These are phyloP conservation scores for Plectosphaerella cucumerina DNA, from an alignment of 2,329 filamentous ascomycete species.

Conservation along the genomic window DNA sequence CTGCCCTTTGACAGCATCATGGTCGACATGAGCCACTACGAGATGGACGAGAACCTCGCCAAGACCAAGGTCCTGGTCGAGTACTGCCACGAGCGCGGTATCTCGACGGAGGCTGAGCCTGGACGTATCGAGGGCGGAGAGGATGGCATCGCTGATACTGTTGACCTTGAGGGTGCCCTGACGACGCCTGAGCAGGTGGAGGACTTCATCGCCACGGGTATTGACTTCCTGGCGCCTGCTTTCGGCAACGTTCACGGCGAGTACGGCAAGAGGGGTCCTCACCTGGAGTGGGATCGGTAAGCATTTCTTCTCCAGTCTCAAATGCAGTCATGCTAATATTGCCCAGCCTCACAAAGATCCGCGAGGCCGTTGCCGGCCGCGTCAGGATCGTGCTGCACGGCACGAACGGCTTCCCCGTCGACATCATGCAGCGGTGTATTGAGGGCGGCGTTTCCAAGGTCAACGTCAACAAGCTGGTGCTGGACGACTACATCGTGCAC, in stretches of 20 bases:
- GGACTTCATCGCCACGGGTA: constrained; percentile 66
- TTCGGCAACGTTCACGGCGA: constrained; percentile 75
- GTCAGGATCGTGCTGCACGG: constrained; percentile 44
- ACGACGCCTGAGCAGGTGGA: constrained; percentile 67
- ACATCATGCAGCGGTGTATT: constrained; percentile 49
- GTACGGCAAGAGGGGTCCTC: constrained; percentile 62
- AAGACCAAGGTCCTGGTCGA: constrained; percentile 56
- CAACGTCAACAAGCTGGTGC: constrained; percentile 52
- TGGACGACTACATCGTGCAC: constrained; percentile 38
- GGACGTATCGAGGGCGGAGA: constrained; percentile 62
- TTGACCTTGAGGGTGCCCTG: constrained; percentile 42
- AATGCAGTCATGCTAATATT: background rate
- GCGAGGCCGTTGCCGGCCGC: constrained; percentile 2
- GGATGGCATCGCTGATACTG: constrained; percentile 61
- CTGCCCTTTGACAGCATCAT: constrained; percentile 67
- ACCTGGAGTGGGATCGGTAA: constrained; percentile 49
- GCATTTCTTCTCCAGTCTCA: no score
- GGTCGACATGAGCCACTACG: constrained; percentile 73
- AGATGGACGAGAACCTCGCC: constrained; percentile 64
- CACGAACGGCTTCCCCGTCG: constrained; percentile 48
- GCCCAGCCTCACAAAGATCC: constrained; percentile 4
- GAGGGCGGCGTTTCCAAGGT: constrained; percentile 47
- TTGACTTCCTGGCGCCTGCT: constrained; percentile 70
- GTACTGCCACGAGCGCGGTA: constrained; percentile 60
- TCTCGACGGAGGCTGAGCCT: constrained; percentile 66